phyloP scores from a whole-genome alignment of 495 filamentous ascomycete genomes.

The Penicillium steckii region DNA sequence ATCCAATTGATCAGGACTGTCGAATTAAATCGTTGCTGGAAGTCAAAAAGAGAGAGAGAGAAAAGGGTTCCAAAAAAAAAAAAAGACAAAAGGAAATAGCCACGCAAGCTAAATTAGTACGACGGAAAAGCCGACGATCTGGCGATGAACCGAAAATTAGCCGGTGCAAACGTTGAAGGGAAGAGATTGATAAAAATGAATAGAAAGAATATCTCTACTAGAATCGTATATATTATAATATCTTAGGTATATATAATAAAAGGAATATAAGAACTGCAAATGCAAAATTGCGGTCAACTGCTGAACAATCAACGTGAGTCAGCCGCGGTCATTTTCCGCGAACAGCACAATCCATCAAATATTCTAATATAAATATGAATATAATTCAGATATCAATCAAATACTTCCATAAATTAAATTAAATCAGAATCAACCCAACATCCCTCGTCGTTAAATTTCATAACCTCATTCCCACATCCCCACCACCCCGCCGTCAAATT shows the following conservation, averaged over 20 bases:
- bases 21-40: too few species aligned
- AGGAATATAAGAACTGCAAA: too few species aligned
- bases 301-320: conserved; percentile 9
- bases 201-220: too few species aligned
- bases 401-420: not conserved
- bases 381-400: conserved; percentile 1
- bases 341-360: too few species aligned
- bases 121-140: not conserved
- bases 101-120: not conserved
- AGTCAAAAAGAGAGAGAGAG: not conserved
- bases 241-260: too few species aligned
- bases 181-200: too few species aligned
- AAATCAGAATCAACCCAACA: conserved; percentile 59
- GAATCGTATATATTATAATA: too few species aligned
- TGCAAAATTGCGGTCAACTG: not conserved
- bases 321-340: conserved; percentile 11
- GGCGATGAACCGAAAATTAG: not conserved
- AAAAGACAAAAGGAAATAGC: not conserved
- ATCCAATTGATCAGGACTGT: not conserved
- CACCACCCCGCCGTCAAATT: conserved; percentile 86
- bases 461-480: conserved; percentile 82
- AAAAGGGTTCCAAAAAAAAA: not conserved
- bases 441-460: conserved; percentile 72
- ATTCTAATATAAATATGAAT: too few species aligned
- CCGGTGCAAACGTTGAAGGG: too few species aligned